Percentiles rank a stretch among this genome's conserved stretches.
These are phyloP conservation scores for Saitozyma sp. DNA, from an alignment of 768 basidiomycete species.

Conservation along the genomic window DNA sequence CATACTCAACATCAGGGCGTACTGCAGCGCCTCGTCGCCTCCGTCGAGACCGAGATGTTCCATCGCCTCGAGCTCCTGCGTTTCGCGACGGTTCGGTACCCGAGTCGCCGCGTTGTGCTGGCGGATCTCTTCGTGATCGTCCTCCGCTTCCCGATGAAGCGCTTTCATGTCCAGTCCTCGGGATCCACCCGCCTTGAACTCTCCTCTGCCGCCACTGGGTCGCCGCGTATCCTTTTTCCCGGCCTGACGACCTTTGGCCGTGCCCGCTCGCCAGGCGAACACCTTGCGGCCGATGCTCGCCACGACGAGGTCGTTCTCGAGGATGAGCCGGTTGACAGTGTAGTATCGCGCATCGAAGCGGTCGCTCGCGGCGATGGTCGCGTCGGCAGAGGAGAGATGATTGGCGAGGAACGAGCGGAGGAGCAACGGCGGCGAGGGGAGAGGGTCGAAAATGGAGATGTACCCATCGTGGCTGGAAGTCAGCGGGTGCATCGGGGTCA, in stretches of 20 bases:
- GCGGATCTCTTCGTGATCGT: slow-evolving; percentile 29
- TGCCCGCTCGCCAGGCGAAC: slow-evolving; percentile 46
- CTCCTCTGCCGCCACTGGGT: slow-evolving; percentile 13
- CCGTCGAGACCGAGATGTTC: slow-evolving; percentile 43
- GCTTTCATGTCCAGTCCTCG: slow-evolving; percentile 30
- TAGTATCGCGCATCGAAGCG: slow-evolving; percentile 25
- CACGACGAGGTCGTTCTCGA: slow-evolving; percentile 48
- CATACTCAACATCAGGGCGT: slow-evolving; percentile 48
- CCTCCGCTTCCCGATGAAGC: slow-evolving; percentile 33
- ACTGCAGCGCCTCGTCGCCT: slow-evolving; percentile 47
- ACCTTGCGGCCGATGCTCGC: slow-evolving; percentile 42
- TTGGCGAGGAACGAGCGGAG: slow-evolving; percentile 39
- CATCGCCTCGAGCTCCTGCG: slow-evolving; percentile 30
- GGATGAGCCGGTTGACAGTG: slow-evolving; percentile 43
- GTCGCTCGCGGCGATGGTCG: slow-evolving; percentile 14
- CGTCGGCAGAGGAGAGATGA: slow-evolving; percentile 30
- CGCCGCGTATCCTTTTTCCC: slow-evolving; percentile 25
- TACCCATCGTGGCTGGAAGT: slow-evolving; percentile 34
- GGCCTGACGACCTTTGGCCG: slow-evolving; percentile 30
- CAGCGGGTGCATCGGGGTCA: too few relatives aligned
- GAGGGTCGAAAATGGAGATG: slow-evolving; percentile 45
- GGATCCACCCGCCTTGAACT: background rate
- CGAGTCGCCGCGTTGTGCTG: background rate
- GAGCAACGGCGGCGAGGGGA: slow-evolving; percentile 25
- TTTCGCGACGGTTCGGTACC: slow-evolving; percentile 17